Evolutionary conservation across 1,139 yeast genomes (phyloP).

Genomic region (Barnettozyma hawaiiensis): DNA sequence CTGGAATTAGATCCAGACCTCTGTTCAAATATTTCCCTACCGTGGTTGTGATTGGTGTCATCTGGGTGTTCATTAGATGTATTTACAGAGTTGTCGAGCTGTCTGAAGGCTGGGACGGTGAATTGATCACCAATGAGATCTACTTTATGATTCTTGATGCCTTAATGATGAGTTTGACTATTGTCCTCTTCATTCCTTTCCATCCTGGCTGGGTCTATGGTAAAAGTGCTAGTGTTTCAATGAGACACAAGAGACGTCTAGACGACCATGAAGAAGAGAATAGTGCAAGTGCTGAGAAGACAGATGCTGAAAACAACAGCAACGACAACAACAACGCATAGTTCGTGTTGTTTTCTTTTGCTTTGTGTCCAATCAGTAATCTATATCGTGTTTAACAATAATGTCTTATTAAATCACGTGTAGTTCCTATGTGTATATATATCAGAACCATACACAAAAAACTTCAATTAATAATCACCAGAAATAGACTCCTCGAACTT

Average conservation of each 20-base stretch:
- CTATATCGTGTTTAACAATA: too few species aligned
- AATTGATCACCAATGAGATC: slow-evolving; percentile 61
- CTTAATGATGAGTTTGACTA: slow-evolving; percentile 49
- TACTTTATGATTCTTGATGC: slow-evolving; percentile 77
- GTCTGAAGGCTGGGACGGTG: slow-evolving; percentile 72
- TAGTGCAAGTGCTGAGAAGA: neutral
- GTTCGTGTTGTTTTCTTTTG: too few species aligned
- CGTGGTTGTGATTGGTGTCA: slow-evolving; percentile 47
- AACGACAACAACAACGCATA: too few species aligned
- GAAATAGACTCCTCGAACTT: slow-evolving; percentile 10
- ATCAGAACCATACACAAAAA: neutral
- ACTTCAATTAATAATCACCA: neutral
- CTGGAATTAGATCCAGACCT: slow-evolving; percentile 13
- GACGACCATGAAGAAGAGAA: neutral
- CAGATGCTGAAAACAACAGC: neutral
- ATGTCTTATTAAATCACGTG: too few species aligned
- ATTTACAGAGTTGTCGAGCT: slow-evolving; percentile 78
- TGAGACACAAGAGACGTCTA: neutral
- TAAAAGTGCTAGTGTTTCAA: slow-evolving; percentile 13
- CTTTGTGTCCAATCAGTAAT: too few species aligned
- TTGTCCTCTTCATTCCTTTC: slow-evolving; percentile 42
- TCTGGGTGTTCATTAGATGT: slow-evolving; percentile 65
- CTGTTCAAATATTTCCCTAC: slow-evolving; percentile 44
- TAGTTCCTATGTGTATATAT: too few species aligned
- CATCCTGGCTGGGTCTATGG: slow-evolving; percentile 66